phyloP scores from a whole-genome alignment of 805 yeast genomes.

The Wickerhamomyces xylosicus region DNA sequence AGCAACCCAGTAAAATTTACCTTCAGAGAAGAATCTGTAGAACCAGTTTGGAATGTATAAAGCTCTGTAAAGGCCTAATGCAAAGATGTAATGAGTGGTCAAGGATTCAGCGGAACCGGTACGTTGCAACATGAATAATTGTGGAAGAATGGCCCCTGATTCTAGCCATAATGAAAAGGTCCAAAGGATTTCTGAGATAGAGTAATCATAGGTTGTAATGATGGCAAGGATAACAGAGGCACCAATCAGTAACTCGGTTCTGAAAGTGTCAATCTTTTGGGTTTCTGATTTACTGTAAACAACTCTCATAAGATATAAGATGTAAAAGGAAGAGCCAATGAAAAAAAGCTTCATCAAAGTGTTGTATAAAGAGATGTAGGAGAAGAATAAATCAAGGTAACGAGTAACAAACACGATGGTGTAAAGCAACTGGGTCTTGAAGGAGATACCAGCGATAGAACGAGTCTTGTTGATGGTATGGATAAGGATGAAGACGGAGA shows the following conservation, averaged over 20 bases:
- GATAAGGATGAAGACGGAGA: constrained; percentile 66
- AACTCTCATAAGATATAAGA: constrained; percentile 57
- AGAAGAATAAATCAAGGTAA: constrained; percentile 38
- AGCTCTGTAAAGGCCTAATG: constrained; percentile 83
- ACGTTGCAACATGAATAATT: constrained; percentile 79
- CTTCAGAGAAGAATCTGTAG: constrained; percentile 65
- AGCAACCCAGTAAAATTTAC: constrained; percentile 57
- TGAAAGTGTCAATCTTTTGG: constrained; percentile 64
- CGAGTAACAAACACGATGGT: constrained; percentile 63
- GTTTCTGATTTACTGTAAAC: constrained; percentile 43
- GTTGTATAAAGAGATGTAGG: constrained; percentile 62
- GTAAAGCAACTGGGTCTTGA: constrained; percentile 81
- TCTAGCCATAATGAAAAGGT: constrained; percentile 89
- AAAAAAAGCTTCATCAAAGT: constrained; percentile 74
- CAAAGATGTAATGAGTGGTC: constrained; percentile 89
- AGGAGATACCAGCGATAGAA: constrained; percentile 75
- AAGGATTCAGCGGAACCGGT: constrained; percentile 82
- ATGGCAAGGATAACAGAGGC: constrained; percentile 51
- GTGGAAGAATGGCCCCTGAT: constrained; percentile 86
- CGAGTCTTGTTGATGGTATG: constrained; percentile 53
- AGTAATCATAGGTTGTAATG: constrained; percentile 57
- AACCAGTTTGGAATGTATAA: constrained; percentile 93
- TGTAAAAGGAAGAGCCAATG: constrained; percentile 65
- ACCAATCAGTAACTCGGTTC: constrained; percentile 55
- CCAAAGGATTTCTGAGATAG: constrained; percentile 64